A percentile compares a stretch with the other conserved stretches of the same genome.
Conservation (phyloP, 345 rosid genomes). For the Gossypium turneri region DNA sequence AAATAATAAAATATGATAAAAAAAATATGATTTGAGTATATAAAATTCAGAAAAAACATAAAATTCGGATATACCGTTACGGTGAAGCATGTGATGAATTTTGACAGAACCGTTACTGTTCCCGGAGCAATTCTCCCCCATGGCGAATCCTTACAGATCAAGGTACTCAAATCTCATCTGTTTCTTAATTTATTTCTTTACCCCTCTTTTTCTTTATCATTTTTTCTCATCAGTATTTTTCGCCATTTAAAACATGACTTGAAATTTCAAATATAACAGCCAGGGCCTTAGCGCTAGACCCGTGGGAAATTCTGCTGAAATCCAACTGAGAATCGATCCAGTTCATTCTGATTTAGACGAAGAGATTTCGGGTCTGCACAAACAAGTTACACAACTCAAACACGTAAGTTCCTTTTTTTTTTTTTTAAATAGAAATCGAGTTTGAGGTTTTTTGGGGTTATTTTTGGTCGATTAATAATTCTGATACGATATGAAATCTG, state of each 20-base stretch:
- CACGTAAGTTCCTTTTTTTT: slow-evolving; percentile 6
- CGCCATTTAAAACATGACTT: background rate
- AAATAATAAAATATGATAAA: too few relatives aligned
- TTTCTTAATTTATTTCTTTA: background rate
- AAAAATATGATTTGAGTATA: too few relatives aligned
- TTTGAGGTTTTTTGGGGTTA: background rate
- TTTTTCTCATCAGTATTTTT: background rate
- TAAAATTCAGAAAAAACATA: too few relatives aligned
- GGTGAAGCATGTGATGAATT: background rate
- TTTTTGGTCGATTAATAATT: background rate
- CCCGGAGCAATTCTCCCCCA: slow-evolving; percentile 3
- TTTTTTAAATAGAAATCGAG: background rate
- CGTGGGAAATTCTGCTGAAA: slow-evolving; percentile 27
- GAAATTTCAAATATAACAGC: slow-evolving; percentile 6
- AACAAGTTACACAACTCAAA: slow-evolving; percentile 32
- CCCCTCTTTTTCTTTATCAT: too few relatives aligned
- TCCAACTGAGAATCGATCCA: slow-evolving; percentile 34
- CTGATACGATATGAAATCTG: background rate
- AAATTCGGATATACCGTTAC: too few relatives aligned
- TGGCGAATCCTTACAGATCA: slow-evolving; percentile 36
- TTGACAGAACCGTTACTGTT: background rate
- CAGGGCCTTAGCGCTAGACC: slow-evolving; percentile 31
- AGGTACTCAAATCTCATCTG: slow-evolving; percentile 14
- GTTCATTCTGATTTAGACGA: slow-evolving; percentile 28
- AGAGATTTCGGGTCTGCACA: slow-evolving; percentile 24